Base-by-base conservation (phyloP, 2,329 filamentous ascomycete species). In the Neonectria punicea region DNA sequence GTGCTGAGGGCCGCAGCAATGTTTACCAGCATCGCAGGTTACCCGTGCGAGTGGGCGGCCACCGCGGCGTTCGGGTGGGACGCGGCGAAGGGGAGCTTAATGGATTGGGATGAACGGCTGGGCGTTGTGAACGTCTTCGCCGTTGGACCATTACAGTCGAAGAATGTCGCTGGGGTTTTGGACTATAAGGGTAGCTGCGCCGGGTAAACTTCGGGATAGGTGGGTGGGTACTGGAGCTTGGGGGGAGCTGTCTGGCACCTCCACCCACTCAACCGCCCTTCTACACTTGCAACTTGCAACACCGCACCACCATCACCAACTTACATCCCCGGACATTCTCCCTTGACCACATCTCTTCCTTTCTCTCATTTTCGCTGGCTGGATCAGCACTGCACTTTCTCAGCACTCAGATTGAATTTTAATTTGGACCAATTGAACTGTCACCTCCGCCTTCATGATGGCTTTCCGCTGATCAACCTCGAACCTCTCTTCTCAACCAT, bases 11-110 rank as follows among this genome's bases (percentile, higher is more conserved):
- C 80, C 80, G 78, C 82, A 76, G 80, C 41, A 51, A 50, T 46
- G 49, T 70, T 71, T 71, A 51, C 79, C 84, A 88, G 84, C 80
- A 85, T 90, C 89, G 86, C 84, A 83, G 85, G 89, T 85, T 91
- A 79, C 89, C 89, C 85, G 75, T 84, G 84, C 85, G 88, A 90
- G 88, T 90, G 86, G 84, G 80, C 78, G 80, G 75, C 84, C 87
- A 88, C 88, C 89, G 86, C 87, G 71, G 84, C 86, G 84, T 90
- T 91, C 89, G 88, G 82, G 82, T 86, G 88, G 89, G 89, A 87
- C 89, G 87, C 84, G 85, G 80, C 81, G 78, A 75, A 80, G 80
- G 82, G 83, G 82, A 83, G 84, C 84, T 84, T 69, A 86, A 80
- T 84, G 86, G 81, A 81, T 84, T 85, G 85, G 84, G 67, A 64